Evolutionary conservation across 2,329 filamentous ascomycete genomes (phyloP).

Genomic region (Colletotrichum liaoningense): DNA sequence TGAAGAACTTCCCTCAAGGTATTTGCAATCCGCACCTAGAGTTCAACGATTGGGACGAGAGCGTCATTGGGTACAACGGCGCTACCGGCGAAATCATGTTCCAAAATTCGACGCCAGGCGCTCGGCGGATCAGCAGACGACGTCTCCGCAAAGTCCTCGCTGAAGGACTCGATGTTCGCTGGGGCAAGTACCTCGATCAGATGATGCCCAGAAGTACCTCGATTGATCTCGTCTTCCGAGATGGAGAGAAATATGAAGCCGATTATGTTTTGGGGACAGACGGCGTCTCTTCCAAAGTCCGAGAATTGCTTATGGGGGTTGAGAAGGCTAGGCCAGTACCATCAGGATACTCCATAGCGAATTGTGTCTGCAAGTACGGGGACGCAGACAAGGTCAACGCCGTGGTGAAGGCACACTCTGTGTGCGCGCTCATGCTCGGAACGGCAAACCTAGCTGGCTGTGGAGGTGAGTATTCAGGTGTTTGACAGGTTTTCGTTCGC

Average conservation of each 20-base stretch:
- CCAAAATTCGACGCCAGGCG: constrained; percentile 45
- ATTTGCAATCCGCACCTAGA: constrained; percentile 49
- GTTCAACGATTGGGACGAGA: constrained; percentile 45
- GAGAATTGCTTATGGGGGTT: constrained; percentile 43
- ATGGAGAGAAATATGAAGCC: constrained; percentile 38
- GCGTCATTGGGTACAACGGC: constrained; percentile 46
- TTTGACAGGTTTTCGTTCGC: background rate
- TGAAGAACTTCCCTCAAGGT: constrained; percentile 43
- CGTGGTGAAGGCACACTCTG: constrained; percentile 44
- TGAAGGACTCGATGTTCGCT: constrained; percentile 46
- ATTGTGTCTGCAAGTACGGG: constrained; percentile 40
- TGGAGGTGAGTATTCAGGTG: constrained; percentile 42
- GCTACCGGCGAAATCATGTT: constrained; percentile 50
- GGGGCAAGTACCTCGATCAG: constrained; percentile 40
- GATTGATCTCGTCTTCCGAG: constrained; percentile 42
- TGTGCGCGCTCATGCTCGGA: constrained; percentile 45
- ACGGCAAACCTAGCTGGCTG: constrained; percentile 41
- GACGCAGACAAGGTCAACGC: constrained; percentile 41
- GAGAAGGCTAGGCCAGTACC: constrained; percentile 38
- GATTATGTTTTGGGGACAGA: constrained; percentile 48
- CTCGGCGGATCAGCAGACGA: constrained; percentile 48
- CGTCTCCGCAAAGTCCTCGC: constrained; percentile 46
- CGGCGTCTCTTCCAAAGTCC: constrained; percentile 44
- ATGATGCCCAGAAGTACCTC: constrained; percentile 8
- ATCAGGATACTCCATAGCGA: constrained; percentile 46